Evolutionary conservation across 1,139 yeast genomes (phyloP), one percentile per base, ranked within the genome.

Genomic region (Komagataea norvegica): DNA sequence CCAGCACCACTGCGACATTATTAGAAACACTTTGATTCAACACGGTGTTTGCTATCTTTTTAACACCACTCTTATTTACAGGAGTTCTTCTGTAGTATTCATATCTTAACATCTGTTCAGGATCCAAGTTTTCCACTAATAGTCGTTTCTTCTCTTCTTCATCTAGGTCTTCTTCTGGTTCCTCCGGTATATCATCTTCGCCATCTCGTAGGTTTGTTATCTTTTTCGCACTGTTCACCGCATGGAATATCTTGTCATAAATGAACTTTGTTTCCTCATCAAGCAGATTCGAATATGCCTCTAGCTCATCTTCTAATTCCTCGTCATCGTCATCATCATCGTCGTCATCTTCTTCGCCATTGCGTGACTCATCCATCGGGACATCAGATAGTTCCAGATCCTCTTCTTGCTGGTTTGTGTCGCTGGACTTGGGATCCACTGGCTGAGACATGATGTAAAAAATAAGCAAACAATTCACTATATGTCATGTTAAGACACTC

Each of bases 51-150:
- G 95, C 89, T 17, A 88, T 67, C 52, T 83, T 85, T 57, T 85
- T 85, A 11, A 89, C 85, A 3, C 88, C 87, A 2, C 80, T 74
- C 46, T 83, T 79, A 53, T 84, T 87, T 35, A 91, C 65, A 25
- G 87, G 82, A 40, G 94, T 83, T 48, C 97, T 69, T 48, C 96
- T 72, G 57, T 80, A 88, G 10, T 85, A 86, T 56, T 88, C 96
- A 59, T 88, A 89, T 36, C 96, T 63, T 44, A 80, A 80, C 81
- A 86, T 81, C 56, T 91, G 96, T 27, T 79, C 85, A n/a, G 75
- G 76, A 42, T 83, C 80, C 55, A 91, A 77, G 47, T 79, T 77
- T 17, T 86, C 76, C 45, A 88, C 72, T 45, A 89, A 63, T 20
- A 88, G 54, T 46, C 84, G 72, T 56, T 77, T 72, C 44, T 75